phyloP scores from a whole-genome alignment of 2,329 filamentous ascomycete genomes.

The Trichoderma harzianum region DNA sequence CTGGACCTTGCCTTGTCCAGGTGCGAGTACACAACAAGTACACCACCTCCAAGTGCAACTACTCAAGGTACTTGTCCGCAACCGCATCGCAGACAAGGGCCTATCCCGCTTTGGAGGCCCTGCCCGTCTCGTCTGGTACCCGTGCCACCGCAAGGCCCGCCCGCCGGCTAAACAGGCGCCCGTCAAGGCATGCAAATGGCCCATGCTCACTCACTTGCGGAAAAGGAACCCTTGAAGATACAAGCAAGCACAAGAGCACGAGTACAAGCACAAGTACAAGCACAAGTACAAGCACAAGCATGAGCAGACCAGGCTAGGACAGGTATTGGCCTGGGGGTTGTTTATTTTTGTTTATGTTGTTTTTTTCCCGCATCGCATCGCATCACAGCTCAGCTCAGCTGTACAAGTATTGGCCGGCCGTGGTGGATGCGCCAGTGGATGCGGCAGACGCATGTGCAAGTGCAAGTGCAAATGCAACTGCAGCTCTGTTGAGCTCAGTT shows the following conservation, averaged over 20 bases:
- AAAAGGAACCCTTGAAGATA: not conserved
- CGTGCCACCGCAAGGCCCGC: constrained; percentile 14
- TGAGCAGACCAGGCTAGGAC: not conserved
- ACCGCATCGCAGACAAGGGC: not conserved
- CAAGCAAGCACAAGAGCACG: not conserved
- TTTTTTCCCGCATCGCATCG: not conserved
- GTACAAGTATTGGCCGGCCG: not conserved
- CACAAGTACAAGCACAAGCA: not conserved
- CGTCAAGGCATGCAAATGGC: constrained; percentile 4
- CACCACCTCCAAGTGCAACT: not conserved
- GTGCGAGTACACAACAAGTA: not conserved
- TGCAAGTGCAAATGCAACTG: not conserved
- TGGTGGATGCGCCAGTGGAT: not conserved
- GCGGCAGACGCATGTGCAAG: not conserved
- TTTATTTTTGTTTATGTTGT: not conserved
- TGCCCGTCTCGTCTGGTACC: constrained; percentile 3
- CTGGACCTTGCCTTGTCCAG: not conserved
- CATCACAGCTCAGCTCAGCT: not conserved
- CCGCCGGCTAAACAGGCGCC: constrained; percentile 19
- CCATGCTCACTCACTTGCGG: not conserved
- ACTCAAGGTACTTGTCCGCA: not conserved
- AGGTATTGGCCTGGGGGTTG: not conserved
- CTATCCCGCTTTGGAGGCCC: not conserved
- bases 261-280: not conserved
- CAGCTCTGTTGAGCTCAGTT: not conserved